These are phyloP conservation scores for Leptographium procerum DNA, from an alignment of 2,329 filamentous ascomycete genomes.

Conservation along the genomic window DNA sequence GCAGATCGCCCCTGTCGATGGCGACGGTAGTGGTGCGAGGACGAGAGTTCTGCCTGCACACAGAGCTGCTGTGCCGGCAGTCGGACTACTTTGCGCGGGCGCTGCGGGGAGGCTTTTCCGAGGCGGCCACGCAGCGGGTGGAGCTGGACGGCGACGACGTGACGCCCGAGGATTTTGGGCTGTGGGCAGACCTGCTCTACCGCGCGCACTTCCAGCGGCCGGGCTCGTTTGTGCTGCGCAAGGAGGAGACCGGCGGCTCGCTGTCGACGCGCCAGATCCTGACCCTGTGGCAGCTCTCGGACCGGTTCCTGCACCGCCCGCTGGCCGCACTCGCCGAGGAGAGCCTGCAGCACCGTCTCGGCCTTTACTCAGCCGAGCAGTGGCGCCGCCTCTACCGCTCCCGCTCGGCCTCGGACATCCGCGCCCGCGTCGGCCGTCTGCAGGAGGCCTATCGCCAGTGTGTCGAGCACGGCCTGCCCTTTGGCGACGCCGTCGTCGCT, in stretches of 20 bases:
- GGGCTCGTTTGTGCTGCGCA: conserved; percentile 11
- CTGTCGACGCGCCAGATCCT: conserved; percentile 14
- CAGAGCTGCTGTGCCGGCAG: conserved; percentile 10
- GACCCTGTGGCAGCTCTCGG: conserved; percentile 14
- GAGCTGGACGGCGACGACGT: conserved; percentile 12
- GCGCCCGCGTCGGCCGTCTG: conserved; percentile 9
- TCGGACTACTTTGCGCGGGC: conserved; percentile 13
- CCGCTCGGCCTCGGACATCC: conserved; percentile 10
- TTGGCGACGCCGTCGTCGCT: conserved; percentile 9
- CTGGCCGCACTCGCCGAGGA: conserved; percentile 10
- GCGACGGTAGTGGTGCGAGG: conserved; percentile 11
- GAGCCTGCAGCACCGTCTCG: conserved; percentile 14
- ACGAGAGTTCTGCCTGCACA: conserved; percentile 10
- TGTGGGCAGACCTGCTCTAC: conserved; percentile 15
- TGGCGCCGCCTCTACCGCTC: conserved; percentile 13
- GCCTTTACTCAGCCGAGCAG: conserved; percentile 13
- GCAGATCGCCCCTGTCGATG: conserved; percentile 7
- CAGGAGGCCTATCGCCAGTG: conserved; percentile 14
- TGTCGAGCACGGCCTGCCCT: conserved; percentile 11
- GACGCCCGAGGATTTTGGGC: conserved; percentile 10
- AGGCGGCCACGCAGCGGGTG: conserved; percentile 11
- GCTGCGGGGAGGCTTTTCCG: conserved; percentile 12
- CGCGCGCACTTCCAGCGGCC: conserved; percentile 10
- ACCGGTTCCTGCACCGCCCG: conserved; percentile 11
- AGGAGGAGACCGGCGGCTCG: conserved; percentile 14